Base-by-base conservation (phyloP, 2,329 filamentous ascomycete genomes). In the Thelonectria olida region DNA sequence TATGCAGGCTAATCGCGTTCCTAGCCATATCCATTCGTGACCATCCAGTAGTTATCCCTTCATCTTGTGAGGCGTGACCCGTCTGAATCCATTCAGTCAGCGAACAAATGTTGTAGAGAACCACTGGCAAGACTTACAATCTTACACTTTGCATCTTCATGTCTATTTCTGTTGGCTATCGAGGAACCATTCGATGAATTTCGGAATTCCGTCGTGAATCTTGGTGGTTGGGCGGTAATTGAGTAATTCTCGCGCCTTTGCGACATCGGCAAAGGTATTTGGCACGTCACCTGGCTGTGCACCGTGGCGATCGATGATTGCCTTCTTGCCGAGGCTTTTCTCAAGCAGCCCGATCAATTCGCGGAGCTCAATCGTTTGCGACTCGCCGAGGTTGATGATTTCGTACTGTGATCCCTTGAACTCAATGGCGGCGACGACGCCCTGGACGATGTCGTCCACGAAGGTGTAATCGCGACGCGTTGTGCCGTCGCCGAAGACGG, bases 391-490 rank as follows among this genome's bases (percentile, higher is more conserved):
- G 48, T 72, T 72, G 62, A 72, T 60, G 3, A 65, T 55, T 36
- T 72, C 69, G 31, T 66, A 72, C 10, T 39, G 42, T 20, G 65
- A 54, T 7, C 13, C 62, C 20, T 54, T 27, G 50, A 62, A 69
- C 31, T 66, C 67, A 17, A 71, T 62, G 7, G 68, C 67, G 2
- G 66, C 59, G 9, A 64, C 61, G 20, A 71, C 56, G 5, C 67
- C 68, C 45, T 67, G 64, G 44, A 70, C 54, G 36, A 70, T 67
- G 54, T 71, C 67, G 59, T 67, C 68, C 7, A 71, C 57, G 58
- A 66, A 67, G 10, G 68, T 71, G 41, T 69, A 71, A 22, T 72
- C 69, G n/a, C 69, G 65, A 7, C 65, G 63, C 9, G 67, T 64
- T 19, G 60, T 62, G 23, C 67, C 69, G 31, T 71, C 65, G 8